A percentile compares a stretch with the other conserved stretches of the same genome.
Evolutionary conservation across 768 basidiomycete genomes (phyloP).

Genomic region (Xanthoconium stramineum): DNA sequence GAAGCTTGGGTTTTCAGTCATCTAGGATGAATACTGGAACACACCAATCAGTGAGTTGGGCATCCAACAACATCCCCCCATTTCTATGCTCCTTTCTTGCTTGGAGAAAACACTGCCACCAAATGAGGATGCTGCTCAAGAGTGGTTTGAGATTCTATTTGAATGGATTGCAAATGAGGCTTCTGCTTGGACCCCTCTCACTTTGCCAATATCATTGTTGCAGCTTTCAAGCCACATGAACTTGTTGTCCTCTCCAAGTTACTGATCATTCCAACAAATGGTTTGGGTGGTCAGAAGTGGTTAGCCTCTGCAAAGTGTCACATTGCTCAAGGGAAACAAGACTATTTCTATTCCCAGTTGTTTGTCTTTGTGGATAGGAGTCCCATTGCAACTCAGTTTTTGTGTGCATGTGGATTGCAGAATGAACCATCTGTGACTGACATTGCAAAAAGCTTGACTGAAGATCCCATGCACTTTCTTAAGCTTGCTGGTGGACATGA

Average conservation of each 20-base stretch:
- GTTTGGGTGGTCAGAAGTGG: background rate
- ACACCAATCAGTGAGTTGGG: background rate
- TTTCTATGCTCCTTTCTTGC: background rate
- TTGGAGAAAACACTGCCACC: background rate
- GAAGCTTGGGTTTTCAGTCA: background rate
- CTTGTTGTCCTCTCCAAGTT: background rate
- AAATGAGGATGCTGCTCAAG: background rate
- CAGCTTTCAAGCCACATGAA: background rate
- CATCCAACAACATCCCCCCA: background rate
- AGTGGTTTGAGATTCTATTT: background rate
- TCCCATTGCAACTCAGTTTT: background rate
- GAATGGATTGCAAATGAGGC: background rate
- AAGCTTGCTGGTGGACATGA: background rate
- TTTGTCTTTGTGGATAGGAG: constrained; percentile 3
- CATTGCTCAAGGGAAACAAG: background rate
- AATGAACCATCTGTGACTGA: background rate
- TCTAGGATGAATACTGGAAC: background rate
- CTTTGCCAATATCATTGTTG: background rate
- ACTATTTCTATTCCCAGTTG: background rate
- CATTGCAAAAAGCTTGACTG: background rate
- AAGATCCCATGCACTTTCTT: background rate
- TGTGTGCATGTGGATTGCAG: background rate
- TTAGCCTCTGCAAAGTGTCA: background rate
- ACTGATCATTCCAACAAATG: background rate
- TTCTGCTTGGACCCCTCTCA: too few species aligned